Percentiles rank a stretch among this genome's conserved stretches.
Conservation (phyloP, 352 stramenopile species). For the Phytophthora megakarya region DNA sequence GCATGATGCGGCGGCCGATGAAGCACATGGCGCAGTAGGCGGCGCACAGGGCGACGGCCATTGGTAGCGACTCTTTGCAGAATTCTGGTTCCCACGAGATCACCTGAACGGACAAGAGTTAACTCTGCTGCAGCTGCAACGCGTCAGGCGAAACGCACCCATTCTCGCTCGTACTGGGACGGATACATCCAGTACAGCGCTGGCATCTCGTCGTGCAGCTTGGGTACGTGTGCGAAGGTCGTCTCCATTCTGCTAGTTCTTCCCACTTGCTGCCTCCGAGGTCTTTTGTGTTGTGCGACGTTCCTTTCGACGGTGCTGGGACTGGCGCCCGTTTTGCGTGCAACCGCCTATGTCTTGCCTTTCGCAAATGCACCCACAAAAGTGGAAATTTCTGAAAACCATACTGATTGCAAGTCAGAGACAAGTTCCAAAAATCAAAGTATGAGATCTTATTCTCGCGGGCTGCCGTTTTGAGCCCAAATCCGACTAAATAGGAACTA, state of each 20-base stretch:
- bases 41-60: constrained; percentile 64
- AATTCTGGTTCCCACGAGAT: constrained; percentile 74
- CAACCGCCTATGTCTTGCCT: constrained; percentile 17
- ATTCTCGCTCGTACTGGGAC: constrained; percentile 78
- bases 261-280: constrained; percentile 16
- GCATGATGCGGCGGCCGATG: constrained; percentile 75
- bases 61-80: constrained; percentile 65
- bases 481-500: not conserved
- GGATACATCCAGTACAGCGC: constrained; percentile 64
- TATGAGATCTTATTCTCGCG: not conserved
- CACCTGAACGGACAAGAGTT: constrained; percentile 35
- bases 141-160: constrained; percentile 43
- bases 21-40: constrained; percentile 83
- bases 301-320: not conserved
- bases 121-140: constrained; percentile 1
- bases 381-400: constrained; percentile 14
- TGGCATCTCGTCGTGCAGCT: constrained; percentile 58
- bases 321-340: constrained; percentile 28
- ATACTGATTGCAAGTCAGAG: constrained; percentile 18
- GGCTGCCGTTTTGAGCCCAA: not conserved
- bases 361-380: constrained; percentile 26
- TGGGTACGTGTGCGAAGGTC: constrained; percentile 26
- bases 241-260: constrained; percentile 20
- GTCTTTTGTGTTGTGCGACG: constrained; percentile 36
- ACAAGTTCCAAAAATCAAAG: not conserved